A percentile compares a stretch with the other conserved stretches of the same genome.
These are phyloP conservation scores for Syzygium malaccense DNA, from an alignment of 441 rosid species.

Conservation along the genomic window DNA sequence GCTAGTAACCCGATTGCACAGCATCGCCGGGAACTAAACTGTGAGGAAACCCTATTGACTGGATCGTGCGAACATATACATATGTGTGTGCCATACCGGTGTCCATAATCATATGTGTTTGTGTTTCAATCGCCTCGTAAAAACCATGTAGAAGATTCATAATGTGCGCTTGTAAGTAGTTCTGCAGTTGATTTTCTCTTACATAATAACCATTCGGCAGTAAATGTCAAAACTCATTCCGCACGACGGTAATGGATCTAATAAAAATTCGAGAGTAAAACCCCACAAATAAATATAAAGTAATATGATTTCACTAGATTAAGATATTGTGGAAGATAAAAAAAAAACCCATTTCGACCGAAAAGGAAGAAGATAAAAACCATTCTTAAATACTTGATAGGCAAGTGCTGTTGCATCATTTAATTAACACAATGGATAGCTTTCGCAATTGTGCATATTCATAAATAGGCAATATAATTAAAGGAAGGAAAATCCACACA, in stretches of 20 bases:
- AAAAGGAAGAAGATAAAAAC: not conserved
- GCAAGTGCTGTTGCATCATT: too few relatives aligned
- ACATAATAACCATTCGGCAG: not conserved
- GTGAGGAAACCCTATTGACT: not conserved
- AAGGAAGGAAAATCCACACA: not conserved
- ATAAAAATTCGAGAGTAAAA: not conserved
- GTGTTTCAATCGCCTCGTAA: not conserved
- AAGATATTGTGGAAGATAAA: not conserved
- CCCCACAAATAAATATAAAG: too few relatives aligned
- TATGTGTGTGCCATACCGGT: rapidly evolving
- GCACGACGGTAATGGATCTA: not conserved
- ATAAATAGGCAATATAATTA: too few relatives aligned
- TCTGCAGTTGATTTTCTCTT: not conserved
- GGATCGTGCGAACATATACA: not conserved
- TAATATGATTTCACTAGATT: not conserved
- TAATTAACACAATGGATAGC: too few relatives aligned
- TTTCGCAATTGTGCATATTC: too few relatives aligned
- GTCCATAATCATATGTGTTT: not conserved
- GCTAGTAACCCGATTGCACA: not conserved
- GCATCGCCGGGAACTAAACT: not conserved
- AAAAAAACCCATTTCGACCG: not conserved
- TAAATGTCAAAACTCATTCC: not conserved
- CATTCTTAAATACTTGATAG: too few relatives aligned
- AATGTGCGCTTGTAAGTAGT: rapidly evolving
- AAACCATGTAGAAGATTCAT: not conserved